These are phyloP conservation scores for Rhododendron mucronatum DNA, from an alignment of 148 eudicot genomes.

Conservation along the genomic window DNA sequence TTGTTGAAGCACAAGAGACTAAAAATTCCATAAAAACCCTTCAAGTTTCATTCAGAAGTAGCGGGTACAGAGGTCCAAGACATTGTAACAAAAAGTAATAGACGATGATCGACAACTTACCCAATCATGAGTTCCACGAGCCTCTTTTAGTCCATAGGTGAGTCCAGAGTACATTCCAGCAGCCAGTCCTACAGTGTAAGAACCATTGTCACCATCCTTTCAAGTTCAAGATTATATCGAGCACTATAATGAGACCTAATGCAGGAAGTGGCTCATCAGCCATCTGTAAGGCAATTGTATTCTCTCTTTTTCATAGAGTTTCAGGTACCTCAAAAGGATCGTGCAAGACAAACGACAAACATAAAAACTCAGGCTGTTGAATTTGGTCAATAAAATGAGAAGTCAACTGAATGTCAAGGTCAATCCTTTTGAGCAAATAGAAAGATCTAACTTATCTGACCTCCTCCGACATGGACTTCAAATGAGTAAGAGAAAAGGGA, in stretches of 20 bases:
- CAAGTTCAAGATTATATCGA: no score
- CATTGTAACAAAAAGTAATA: neutral
- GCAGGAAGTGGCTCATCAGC: neutral
- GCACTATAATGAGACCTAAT: neutral
- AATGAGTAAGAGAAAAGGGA: neutral
- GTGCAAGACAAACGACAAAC: no score
- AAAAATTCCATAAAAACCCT: neutral
- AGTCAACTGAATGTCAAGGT: neutral
- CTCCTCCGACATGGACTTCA: neutral
- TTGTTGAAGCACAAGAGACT: neutral
- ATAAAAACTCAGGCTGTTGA: neutral
- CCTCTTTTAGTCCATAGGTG: constrained; percentile 91
- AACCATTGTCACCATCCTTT: neutral
- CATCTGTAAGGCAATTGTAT: neutral
- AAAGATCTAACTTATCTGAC: neutral
- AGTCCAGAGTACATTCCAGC: constrained; percentile 93
- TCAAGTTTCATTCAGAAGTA: neutral
- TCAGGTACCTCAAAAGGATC: neutral
- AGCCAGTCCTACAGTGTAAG: constrained; percentile 52
- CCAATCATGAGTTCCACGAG: constrained; percentile 97
- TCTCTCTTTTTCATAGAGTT: neutral
- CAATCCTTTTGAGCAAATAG: neutral
- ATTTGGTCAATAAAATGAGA: neutral
- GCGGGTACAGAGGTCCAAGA: neutral
- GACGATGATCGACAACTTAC: constrained; percentile 22